Percentiles rank a stretch among this genome's conserved stretches.
Conservation (phyloP, 2,329 filamentous ascomycete species). For the Neopestalotiopsis rosae region DNA sequence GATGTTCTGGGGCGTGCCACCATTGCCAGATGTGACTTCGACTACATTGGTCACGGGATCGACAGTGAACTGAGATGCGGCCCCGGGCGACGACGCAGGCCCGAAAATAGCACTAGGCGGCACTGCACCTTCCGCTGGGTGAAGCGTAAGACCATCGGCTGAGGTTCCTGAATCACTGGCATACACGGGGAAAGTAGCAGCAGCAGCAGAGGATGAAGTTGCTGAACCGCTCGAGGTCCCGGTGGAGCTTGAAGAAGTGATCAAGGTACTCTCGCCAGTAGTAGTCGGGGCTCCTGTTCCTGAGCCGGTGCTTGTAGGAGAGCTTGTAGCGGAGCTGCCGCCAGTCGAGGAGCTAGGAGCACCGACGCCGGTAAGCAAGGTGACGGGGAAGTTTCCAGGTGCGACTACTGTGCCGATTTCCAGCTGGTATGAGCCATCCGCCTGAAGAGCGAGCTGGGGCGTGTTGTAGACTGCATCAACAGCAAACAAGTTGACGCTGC, state of each 20-base stretch:
- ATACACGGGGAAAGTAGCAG: neutral
- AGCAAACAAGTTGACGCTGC: neutral
- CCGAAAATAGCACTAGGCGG: no score
- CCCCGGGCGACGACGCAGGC: no score
- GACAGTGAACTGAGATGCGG: neutral
- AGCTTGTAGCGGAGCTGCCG: neutral
- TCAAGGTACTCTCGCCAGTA: no score
- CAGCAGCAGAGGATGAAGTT: neutral
- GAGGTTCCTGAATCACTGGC: neutral
- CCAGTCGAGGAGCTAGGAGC: neutral
- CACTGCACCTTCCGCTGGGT: neutral
- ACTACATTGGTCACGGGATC: neutral
- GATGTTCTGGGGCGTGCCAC: neutral
- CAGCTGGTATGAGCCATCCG: conserved; percentile 7
- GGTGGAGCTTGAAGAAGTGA: no score
- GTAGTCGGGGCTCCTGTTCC: neutral
- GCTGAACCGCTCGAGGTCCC: no score
- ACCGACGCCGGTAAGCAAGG: neutral
- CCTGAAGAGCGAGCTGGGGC: neutral
- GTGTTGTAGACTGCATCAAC: neutral
- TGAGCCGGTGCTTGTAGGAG: neutral
- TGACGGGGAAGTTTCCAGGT: neutral
- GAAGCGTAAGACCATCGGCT: neutral
- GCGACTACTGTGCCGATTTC: conserved; percentile 1
- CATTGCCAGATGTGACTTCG: neutral